Percentiles rank a stretch among this genome's conserved stretches.
Conservation (phyloP, 331 rosid genomes). For the Quercus tomentella region DNA sequence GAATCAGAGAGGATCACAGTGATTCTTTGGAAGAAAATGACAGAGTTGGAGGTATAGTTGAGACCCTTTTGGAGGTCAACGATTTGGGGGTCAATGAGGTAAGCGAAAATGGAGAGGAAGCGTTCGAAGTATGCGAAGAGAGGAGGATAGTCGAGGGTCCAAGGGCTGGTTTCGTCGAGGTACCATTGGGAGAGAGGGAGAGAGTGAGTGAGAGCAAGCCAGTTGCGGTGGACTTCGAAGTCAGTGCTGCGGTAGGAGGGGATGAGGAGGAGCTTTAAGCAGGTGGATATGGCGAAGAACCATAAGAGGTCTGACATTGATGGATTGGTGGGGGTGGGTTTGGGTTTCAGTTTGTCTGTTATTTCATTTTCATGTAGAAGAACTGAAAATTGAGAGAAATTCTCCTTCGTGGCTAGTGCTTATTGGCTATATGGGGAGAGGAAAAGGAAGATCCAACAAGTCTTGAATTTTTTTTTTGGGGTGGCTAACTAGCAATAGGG, state of each 20-base stretch:
- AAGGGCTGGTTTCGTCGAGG: constrained; percentile 72
- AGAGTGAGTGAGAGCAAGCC: constrained; percentile 84
- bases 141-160: constrained; percentile 95
- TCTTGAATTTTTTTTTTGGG: no score
- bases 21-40: constrained; percentile 60
- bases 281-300: constrained; percentile 57
- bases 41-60: constrained; percentile 46
- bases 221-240: constrained; percentile 86
- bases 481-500: no score
- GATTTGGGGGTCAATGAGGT: constrained; percentile 59
- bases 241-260: constrained; percentile 84
- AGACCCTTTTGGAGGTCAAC: constrained; percentile 68
- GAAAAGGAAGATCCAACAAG: no score
- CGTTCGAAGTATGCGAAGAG: constrained; percentile 75
- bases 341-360: background rate
- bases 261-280: constrained; percentile 69
- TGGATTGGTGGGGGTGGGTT: background rate
- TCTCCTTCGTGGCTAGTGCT: no score
- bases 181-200: constrained; percentile 89
- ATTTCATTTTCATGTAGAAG: no score
- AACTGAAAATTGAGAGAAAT: no score
- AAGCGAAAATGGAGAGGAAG: constrained; percentile 57
- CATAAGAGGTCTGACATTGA: constrained; percentile 31
- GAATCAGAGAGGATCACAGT: constrained; percentile 66
- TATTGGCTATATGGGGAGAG: no score